A percentile compares a stretch with the other conserved stretches of the same genome.
These are phyloP conservation scores for Chaetomidium leptoderma DNA, from an alignment of 495 filamentous ascomycete genomes.

Conservation along the genomic window DNA sequence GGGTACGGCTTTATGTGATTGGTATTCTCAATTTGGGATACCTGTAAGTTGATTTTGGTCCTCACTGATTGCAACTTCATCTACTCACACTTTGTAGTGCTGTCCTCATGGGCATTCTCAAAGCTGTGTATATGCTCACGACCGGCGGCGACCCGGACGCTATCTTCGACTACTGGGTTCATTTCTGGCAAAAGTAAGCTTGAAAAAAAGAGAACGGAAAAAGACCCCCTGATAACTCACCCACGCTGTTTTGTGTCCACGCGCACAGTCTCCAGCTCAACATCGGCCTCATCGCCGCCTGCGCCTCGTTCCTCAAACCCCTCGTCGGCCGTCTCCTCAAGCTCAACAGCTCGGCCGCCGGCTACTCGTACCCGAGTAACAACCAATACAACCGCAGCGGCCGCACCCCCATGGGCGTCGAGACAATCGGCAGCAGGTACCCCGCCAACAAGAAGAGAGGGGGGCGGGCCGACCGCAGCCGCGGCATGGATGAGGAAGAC, in stretches of 20 bases:
- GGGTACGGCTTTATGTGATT: constrained; percentile 5
- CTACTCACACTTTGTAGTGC: neutral
- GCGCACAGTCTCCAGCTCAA: constrained; percentile 5
- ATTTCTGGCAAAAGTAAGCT: constrained; percentile 13
- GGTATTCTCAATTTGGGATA: constrained; percentile 14
- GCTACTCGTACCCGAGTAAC: constrained; percentile 1
- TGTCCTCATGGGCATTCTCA: constrained; percentile 11
- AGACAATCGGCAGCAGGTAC: constrained; percentile 9
- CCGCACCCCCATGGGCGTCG: constrained; percentile 4
- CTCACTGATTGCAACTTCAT: neutral
- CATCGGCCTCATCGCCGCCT: constrained; percentile 13
- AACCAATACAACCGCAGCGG: neutral
- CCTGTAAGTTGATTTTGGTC: constrained; percentile 6
- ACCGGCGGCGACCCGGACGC: constrained; percentile 7
- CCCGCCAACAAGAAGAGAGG: no score
- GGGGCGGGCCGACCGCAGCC: neutral
- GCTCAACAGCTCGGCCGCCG: constrained; percentile 2
- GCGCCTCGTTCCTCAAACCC: constrained; percentile 11
- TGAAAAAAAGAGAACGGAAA: neutral
- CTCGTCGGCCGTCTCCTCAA: constrained; percentile 14
- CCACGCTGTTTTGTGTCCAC: neutral
- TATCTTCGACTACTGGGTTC: constrained; percentile 10
- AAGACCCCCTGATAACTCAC: neutral
- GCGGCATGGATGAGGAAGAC: neutral
- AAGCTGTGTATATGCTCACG: constrained; percentile 12